Evolutionary conservation across 257 asterid species (phyloP).

Genomic region (Capsicum pubescens): DNA sequence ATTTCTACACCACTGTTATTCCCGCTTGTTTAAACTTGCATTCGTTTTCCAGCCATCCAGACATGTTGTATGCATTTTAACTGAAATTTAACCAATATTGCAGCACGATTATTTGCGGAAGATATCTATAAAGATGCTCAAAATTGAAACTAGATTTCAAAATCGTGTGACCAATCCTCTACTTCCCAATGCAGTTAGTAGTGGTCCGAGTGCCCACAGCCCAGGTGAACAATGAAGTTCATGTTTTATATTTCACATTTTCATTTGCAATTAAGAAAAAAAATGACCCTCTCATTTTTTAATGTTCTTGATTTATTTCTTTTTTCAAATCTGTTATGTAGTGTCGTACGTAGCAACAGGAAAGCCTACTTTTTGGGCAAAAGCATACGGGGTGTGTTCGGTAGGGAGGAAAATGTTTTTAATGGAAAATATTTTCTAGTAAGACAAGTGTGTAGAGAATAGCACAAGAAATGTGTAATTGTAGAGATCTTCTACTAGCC

Average conservation of each 20-base stretch:
- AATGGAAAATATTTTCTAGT: too few relatives aligned
- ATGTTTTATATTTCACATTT: background rate
- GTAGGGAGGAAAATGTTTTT: too few relatives aligned
- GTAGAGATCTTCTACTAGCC: too few relatives aligned
- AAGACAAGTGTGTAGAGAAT: too few relatives aligned
- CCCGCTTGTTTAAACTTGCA: constrained; percentile 2
- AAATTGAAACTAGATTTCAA: constrained; percentile 73
- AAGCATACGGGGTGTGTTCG: too few relatives aligned
- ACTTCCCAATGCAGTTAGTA: constrained; percentile 54
- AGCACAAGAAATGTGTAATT: too few relatives aligned
- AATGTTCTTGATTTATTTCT: background rate
- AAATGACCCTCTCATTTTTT: background rate
- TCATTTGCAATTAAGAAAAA: background rate
- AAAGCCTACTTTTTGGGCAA: background rate
- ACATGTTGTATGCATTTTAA: constrained; percentile 3
- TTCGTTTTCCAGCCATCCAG: background rate
- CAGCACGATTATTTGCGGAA: constrained; percentile 82
- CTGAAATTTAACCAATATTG: constrained; percentile 24
- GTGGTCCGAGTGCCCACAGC: constrained; percentile 60
- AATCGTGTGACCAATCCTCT: constrained; percentile 57
- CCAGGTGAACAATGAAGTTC: constrained; percentile 51
- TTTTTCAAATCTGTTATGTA: background rate
- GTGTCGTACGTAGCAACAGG: background rate
- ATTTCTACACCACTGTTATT: constrained; percentile 6
- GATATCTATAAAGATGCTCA: constrained; percentile 75